These are phyloP conservation scores for Limonium bicolor DNA, from an alignment of 148 eudicot genomes.

Conservation along the genomic window DNA sequence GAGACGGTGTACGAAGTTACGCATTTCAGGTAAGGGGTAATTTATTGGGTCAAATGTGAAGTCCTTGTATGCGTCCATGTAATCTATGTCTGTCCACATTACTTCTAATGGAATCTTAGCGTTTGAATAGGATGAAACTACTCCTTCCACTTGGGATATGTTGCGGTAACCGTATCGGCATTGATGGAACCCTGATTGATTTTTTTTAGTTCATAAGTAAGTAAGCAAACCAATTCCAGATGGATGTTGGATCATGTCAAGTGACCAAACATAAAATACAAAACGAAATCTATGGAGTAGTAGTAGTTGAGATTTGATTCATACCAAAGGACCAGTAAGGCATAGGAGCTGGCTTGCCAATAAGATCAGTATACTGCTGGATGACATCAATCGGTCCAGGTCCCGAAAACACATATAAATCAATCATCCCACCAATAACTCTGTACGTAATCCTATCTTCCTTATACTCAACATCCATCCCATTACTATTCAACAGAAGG, in stretches of 20 bases:
- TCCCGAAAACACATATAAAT: conserved; percentile 36
- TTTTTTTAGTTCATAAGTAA: too few species aligned
- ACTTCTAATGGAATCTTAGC: conserved; percentile 33
- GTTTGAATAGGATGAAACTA: conserved; percentile 21
- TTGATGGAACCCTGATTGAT: conserved; percentile 46
- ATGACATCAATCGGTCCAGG: conserved; percentile 20
- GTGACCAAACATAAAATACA: not conserved
- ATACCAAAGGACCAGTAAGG: conserved; percentile 57
- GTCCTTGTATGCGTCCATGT: conserved; percentile 36
- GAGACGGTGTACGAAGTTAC: conserved; percentile 20
- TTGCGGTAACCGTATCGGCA: conserved; percentile 30
- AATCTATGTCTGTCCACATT: conserved; percentile 47
- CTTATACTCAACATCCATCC: conserved; percentile 39
- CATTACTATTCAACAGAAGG: conserved; percentile 31
- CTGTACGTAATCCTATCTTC: conserved; percentile 35
- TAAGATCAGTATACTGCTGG: conserved; percentile 32
- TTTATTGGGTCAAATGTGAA: conserved; percentile 36
- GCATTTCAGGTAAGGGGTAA: conserved; percentile 23
- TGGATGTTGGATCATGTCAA: not conserved
- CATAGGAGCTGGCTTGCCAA: conserved; percentile 45
- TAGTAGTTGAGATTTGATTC: too few species aligned
- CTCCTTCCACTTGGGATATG: conserved; percentile 18
- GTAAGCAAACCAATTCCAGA: not conserved
- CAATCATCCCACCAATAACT: conserved; percentile 39
- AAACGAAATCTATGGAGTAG: too few species aligned